Evolutionary conservation across 1,139 yeast species (phyloP).

Genomic region (Yarrowia galli): DNA sequence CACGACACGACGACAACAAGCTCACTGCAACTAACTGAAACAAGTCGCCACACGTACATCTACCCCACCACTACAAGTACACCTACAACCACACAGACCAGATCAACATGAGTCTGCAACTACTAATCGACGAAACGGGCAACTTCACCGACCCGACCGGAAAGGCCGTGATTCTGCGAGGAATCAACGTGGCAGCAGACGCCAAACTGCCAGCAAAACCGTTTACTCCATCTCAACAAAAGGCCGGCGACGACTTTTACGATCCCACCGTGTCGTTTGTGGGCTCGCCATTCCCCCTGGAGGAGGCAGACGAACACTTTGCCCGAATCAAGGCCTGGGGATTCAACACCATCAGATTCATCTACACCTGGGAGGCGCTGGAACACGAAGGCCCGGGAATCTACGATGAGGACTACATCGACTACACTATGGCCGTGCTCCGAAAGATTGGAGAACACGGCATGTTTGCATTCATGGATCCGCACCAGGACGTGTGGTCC

Average conservation of each 20-base stretch:
- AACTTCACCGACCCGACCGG: slow-evolving; percentile 67
- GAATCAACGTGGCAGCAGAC: slow-evolving; percentile 82
- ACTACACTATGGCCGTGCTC: slow-evolving; percentile 69
- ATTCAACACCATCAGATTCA: slow-evolving; percentile 74
- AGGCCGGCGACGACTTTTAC: slow-evolving; percentile 62
- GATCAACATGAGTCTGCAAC: slow-evolving; percentile 29
- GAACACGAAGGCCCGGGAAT: slow-evolving; percentile 86
- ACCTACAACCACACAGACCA: not conserved
- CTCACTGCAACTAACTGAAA: too few species aligned
- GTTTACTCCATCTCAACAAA: slow-evolving; percentile 45
- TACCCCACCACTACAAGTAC: not conserved
- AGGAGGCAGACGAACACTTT: slow-evolving; percentile 73
- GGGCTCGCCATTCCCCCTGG: slow-evolving; percentile 77
- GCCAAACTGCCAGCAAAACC: slow-evolving; percentile 75
- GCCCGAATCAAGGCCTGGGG: slow-evolving; percentile 77
- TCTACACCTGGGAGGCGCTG: slow-evolving; percentile 89
- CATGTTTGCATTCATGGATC: slow-evolving; percentile 78
- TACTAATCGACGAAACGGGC: slow-evolving; percentile 53
- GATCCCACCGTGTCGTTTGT: slow-evolving; percentile 79
- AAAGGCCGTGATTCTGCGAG: slow-evolving; percentile 69
- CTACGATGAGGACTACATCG: slow-evolving; percentile 81
- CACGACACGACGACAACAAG: too few species aligned
- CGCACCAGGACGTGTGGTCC: slow-evolving; percentile 95
- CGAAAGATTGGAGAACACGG: slow-evolving; percentile 68
- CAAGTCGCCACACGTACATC: too few species aligned